A percentile compares a stretch with the other conserved stretches of the same genome.
Evolutionary conservation across 202 grass and related monocot species (phyloP).

Genomic region (Dendrocalamus latiflorus): DNA sequence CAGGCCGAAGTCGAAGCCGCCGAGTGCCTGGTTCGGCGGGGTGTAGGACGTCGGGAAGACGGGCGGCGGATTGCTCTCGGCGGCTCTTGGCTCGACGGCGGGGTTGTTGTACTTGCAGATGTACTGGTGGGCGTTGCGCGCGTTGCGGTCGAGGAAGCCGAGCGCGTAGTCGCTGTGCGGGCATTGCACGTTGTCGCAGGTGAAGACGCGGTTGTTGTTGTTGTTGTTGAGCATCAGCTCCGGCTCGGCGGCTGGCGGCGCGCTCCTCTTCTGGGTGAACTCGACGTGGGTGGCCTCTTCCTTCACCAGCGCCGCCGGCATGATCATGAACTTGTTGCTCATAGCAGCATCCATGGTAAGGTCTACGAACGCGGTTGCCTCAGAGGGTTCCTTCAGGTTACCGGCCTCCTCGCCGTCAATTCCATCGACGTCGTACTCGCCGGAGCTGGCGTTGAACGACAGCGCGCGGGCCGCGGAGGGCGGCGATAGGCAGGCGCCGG

Average conservation of each 20-base stretch:
- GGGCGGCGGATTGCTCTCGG: constrained; percentile 34
- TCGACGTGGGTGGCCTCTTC: constrained; percentile 38
- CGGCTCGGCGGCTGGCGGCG: constrained; percentile 6
- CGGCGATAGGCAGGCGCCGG: constrained; percentile 10
- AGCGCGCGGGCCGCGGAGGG: constrained; percentile 16
- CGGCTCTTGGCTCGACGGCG: constrained; percentile 11
- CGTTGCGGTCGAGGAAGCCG: constrained; percentile 61
- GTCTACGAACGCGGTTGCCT: not conserved
- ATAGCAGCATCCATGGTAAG: constrained; percentile 20
- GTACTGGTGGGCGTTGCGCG: constrained; percentile 57
- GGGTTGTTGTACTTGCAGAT: constrained; percentile 38
- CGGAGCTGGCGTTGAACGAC: constrained; percentile 49
- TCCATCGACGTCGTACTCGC: constrained; percentile 61
- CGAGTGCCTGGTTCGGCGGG: constrained; percentile 1
- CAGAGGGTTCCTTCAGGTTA: not conserved
- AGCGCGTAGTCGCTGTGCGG: constrained; percentile 23
- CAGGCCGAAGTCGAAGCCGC: constrained; percentile 30
- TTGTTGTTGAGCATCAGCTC: constrained; percentile 27
- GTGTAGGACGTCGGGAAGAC: constrained; percentile 23
- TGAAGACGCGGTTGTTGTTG: constrained; percentile 34
- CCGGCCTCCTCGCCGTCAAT: constrained; percentile 30
- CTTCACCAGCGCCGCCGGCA: constrained; percentile 34
- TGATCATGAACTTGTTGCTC: not conserved
- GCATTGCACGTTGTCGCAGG: constrained; percentile 56
- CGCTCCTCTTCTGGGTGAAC: constrained; percentile 46